Evolutionary conservation across 176 grass and related monocot species (phyloP).

Genomic region (Aegilops longissima): DNA sequence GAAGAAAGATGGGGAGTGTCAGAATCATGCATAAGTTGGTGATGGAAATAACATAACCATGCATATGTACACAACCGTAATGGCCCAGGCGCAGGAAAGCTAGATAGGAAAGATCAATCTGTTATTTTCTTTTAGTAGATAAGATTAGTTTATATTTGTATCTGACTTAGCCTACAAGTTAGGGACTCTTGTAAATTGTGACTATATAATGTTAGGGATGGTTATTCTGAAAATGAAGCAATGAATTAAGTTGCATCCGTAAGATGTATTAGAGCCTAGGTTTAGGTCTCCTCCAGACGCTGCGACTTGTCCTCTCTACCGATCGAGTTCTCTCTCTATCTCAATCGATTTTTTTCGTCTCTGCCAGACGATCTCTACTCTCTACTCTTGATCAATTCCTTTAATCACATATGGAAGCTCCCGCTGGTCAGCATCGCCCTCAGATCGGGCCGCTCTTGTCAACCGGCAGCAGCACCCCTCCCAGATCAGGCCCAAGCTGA

Average conservation of each 20-base stretch:
- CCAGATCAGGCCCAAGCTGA: too few species aligned
- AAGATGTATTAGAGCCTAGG: too few species aligned
- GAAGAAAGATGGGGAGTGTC: background rate
- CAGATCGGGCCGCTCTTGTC: too few species aligned
- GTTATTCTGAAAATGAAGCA: background rate
- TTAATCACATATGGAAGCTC: too few species aligned
- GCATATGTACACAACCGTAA: background rate
- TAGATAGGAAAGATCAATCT: background rate
- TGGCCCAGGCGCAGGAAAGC: background rate
- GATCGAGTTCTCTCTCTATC: too few species aligned
- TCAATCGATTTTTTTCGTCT: too few species aligned
- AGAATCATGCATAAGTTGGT: conserved; percentile 1
- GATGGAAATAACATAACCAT: background rate
- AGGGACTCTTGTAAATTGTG: background rate
- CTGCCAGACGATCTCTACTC: too few species aligned
- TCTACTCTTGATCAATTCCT: too few species aligned
- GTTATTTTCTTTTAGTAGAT: background rate
- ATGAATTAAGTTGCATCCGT: background rate
- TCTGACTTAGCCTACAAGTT: background rate
- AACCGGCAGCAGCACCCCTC: too few species aligned
- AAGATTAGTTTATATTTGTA: background rate
- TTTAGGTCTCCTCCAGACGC: too few species aligned
- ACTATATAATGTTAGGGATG: background rate
- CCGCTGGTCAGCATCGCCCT: too few species aligned
- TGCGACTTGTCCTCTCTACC: too few species aligned